A percentile compares a stretch with the other conserved stretches of the same genome.
Evolutionary conservation across 331 rosid genomes (phyloP).

Genomic region (Acacia concinna): DNA sequence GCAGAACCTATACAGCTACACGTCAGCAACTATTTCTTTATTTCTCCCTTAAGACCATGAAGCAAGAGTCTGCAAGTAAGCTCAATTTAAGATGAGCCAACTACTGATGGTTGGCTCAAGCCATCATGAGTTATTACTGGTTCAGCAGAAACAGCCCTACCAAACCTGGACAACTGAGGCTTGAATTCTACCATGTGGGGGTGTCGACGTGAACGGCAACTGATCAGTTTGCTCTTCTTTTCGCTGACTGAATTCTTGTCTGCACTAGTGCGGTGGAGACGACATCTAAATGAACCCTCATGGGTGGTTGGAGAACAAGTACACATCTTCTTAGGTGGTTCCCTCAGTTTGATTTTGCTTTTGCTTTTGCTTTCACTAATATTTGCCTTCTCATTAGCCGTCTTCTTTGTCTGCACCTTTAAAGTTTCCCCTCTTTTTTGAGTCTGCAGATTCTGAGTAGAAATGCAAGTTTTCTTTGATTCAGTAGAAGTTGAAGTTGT

Average conservation of each 20-base stretch:
- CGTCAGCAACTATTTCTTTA: neutral
- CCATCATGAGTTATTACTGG: slow-evolving; percentile 16
- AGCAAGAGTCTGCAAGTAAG: neutral
- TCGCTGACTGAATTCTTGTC: slow-evolving; percentile 11
- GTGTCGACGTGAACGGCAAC: neutral
- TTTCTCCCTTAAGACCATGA: neutral
- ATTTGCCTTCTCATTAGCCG: slow-evolving; percentile 24
- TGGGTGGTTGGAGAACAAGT: slow-evolving; percentile 45
- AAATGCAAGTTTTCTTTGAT: slow-evolving; percentile 9
- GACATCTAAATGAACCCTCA: slow-evolving; percentile 38
- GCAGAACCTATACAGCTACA: neutral
- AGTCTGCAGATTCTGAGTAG: slow-evolving; percentile 3
- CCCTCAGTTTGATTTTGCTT: slow-evolving; percentile 15
- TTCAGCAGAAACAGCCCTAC: slow-evolving; percentile 17
- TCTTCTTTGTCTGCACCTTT: slow-evolving; percentile 10
- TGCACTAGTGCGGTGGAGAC: slow-evolving; percentile 28
- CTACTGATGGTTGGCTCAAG: neutral
- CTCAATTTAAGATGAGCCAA: slow-evolving; percentile 12
- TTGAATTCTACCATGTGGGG: slow-evolving; percentile 5
- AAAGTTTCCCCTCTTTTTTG: neutral
- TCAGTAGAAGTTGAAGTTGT: neutral
- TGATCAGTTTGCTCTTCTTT: slow-evolving; percentile 15
- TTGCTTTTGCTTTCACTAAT: slow-evolving; percentile 30
- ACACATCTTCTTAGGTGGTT: slow-evolving; percentile 27
- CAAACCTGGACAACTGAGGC: slow-evolving; percentile 36